A percentile compares a stretch with the other conserved stretches of the same genome.
phyloP scores from a whole-genome alignment of 2,329 filamentous ascomycete species.

The Epichloe coenophiala region DNA sequence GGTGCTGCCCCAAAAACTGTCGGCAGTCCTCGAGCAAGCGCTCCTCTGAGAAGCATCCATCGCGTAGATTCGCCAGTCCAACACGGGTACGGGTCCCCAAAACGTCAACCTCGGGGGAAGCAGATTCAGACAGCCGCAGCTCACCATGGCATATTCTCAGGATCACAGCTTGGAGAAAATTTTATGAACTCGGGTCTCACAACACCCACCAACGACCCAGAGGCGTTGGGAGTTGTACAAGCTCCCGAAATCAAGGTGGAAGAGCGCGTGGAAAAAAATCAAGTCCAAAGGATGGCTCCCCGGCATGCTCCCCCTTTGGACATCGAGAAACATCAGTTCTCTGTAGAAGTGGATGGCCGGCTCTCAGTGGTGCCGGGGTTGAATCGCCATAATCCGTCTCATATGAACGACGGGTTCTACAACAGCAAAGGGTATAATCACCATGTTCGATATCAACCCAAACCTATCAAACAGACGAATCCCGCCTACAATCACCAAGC shows the following conservation, averaged over 20 bases:
- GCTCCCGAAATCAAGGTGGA: conserved; percentile 4
- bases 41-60: conserved; percentile 8
- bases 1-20: conserved; percentile 10
- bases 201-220: conserved; percentile 21
- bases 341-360: conserved; percentile 2
- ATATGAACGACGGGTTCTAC: conserved; percentile 22
- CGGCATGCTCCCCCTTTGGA: neutral
- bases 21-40: conserved; percentile 1
- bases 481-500: conserved; percentile 10
- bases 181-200: conserved; percentile 27
- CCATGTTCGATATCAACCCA: conserved; percentile 8
- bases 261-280: neutral
- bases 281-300: neutral
- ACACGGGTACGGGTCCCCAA: conserved; percentile 7
- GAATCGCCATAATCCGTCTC: conserved; percentile 12
- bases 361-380: conserved; percentile 20
- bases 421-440: conserved; percentile 12
- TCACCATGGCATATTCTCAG: conserved; percentile 19
- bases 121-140: neutral
- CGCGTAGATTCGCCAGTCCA: conserved; percentile 11
- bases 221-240: conserved; percentile 4
- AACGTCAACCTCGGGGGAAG: conserved; percentile 5
- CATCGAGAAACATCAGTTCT: conserved; percentile 2
- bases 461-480: conserved; percentile 8
- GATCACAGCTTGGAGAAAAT: conserved; percentile 25